Percentiles rank a stretch among this genome's conserved stretches.
phyloP scores from a whole-genome alignment of 1,139 yeast species.

The Lodderomyces beijingensis region DNA sequence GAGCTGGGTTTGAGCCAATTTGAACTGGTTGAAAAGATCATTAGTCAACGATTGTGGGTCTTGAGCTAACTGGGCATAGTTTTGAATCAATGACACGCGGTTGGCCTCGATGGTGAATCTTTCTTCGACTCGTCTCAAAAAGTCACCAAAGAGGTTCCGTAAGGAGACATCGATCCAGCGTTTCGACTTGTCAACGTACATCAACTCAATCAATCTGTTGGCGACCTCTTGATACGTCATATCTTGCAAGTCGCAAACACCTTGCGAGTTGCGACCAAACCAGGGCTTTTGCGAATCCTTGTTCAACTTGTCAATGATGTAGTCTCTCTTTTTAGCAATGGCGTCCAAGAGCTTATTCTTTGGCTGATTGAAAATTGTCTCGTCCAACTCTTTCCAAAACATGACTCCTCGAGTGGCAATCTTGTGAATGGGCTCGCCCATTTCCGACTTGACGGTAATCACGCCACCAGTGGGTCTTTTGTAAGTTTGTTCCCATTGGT shows the following conservation, averaged over 20 bases:
- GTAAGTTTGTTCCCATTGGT: slow-evolving; percentile 90
- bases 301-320: slow-evolving; percentile 79
- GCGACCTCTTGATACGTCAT: slow-evolving; percentile 96
- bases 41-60: slow-evolving; percentile 59
- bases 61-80: slow-evolving; percentile 58
- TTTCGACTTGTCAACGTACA: slow-evolving; percentile 74
- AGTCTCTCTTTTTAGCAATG: slow-evolving; percentile 75
- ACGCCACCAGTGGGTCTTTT: slow-evolving; percentile 96
- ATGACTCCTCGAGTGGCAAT: slow-evolving; percentile 97
- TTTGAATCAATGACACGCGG: slow-evolving; percentile 66
- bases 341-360: slow-evolving; percentile 84
- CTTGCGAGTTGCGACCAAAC: slow-evolving; percentile 75
- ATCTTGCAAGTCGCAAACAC: slow-evolving; percentile 88
- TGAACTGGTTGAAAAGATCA: slow-evolving; percentile 61
- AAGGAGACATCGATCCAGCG: slow-evolving; percentile 88
- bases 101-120: slow-evolving; percentile 67
- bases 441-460: slow-evolving; percentile 92
- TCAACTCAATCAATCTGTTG: slow-evolving; percentile 78
- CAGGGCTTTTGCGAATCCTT: slow-evolving; percentile 97
- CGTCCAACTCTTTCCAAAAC: slow-evolving; percentile 96
- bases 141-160: slow-evolving; percentile 83
- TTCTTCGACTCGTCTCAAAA: slow-evolving; percentile 92
- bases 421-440: slow-evolving; percentile 99
- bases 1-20: slow-evolving; percentile 73
- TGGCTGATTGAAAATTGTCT: slow-evolving; percentile 86